These are phyloP conservation scores for Nicotiana attenuata DNA, from an alignment of 257 asterid genomes.

Conservation along the genomic window DNA sequence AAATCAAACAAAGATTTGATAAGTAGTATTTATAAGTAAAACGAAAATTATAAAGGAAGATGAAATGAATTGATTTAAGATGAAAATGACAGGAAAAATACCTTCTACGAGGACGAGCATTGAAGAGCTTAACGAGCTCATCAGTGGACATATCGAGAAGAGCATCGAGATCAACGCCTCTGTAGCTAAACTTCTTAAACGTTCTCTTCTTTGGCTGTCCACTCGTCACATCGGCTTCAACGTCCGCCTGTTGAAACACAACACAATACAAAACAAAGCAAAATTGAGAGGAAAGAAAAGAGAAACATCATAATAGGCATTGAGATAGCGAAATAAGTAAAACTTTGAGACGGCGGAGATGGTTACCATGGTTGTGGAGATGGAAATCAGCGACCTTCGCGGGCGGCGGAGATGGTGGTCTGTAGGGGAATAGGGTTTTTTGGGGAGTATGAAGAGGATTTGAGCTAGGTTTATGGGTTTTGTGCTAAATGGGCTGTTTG, in stretches of 20 bases:
- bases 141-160: constrained; percentile 86
- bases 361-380: constrained; percentile 9
- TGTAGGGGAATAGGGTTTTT: not conserved
- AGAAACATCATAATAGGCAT: not conserved
- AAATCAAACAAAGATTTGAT: no score
- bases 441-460: not conserved
- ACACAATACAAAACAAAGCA: not conserved
- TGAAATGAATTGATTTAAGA: not conserved
- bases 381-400: not conserved
- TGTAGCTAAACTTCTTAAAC: constrained; percentile 84
- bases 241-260: constrained; percentile 50
- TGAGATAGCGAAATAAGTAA: not conserved
- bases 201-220: constrained; percentile 78
- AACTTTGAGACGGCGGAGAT: not conserved
- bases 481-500: not conserved
- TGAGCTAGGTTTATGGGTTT: not conserved
- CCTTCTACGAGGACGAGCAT: constrained; percentile 79
- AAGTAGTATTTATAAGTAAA: no score
- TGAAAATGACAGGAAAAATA: not conserved
- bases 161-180: constrained; percentile 88
- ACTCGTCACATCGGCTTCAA: constrained; percentile 49
- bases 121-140: constrained; percentile 75
- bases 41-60: not conserved
- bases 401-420: not conserved
- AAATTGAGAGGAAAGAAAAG: not conserved